A percentile compares a stretch with the other conserved stretches of the same genome.
Conservation (phyloP, 179 eudicot genomes). For the Carnegiea gigantea region DNA sequence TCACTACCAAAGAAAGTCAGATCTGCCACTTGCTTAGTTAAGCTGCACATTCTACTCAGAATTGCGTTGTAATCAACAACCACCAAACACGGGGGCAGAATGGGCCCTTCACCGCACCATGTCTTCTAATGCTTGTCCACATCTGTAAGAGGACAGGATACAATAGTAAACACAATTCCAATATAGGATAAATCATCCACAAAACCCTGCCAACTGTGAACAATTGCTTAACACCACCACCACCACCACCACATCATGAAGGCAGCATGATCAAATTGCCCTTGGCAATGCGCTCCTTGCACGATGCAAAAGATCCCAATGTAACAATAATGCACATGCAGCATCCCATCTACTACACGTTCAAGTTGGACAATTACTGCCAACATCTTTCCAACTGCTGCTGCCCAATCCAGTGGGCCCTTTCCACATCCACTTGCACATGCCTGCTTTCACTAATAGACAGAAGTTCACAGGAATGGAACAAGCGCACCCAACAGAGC, state of each 20-base stretch:
- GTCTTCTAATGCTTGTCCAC: slow-evolving; percentile 5
- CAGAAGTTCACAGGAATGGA: slow-evolving; percentile 10
- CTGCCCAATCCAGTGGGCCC: not conserved
- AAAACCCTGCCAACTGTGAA: slow-evolving; percentile 13
- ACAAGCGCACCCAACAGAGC: slow-evolving; percentile 16
- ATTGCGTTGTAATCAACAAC: not conserved
- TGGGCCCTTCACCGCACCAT: not conserved
- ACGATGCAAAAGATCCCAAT: slow-evolving; percentile 6
- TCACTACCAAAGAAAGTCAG: not conserved
- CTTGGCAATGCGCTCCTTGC: not conserved
- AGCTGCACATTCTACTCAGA: not conserved
- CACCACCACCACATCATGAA: not conserved
- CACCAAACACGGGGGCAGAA: not conserved
- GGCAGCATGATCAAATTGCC: not conserved
- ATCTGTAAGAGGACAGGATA: slow-evolving; percentile 34
- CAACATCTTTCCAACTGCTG: not conserved
- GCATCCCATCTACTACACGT: not conserved
- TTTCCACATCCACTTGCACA: not conserved
- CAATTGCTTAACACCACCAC: slow-evolving; percentile 5
- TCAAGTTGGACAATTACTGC: not conserved
- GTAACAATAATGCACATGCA: slow-evolving; percentile 10
- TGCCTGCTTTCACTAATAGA: slow-evolving; percentile 9
- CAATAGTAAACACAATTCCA: slow-evolving; percentile 11
- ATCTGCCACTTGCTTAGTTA: not conserved
- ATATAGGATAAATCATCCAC: slow-evolving; percentile 6